A percentile compares a stretch with the other conserved stretches of the same genome.
Conservation (phyloP, 2,329 filamentous ascomycete genomes). For the Plectosphaerella sp. region DNA sequence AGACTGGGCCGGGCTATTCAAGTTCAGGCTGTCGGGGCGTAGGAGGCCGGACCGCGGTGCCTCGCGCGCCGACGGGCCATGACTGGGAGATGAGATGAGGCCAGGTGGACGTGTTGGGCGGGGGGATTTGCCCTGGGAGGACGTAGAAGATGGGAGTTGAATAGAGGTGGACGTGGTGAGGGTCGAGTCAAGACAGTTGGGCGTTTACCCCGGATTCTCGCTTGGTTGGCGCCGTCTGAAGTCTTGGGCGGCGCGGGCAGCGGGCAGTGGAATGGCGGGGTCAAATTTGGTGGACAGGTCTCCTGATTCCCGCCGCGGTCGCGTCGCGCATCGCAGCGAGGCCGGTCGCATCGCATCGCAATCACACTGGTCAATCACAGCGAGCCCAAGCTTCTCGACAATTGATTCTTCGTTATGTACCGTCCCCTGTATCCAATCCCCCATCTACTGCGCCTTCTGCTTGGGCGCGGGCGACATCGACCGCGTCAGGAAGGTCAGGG, state of each 20-base stretch:
- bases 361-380: neutral
- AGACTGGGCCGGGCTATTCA: neutral
- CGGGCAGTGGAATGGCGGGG: neutral
- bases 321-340: neutral
- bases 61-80: neutral
- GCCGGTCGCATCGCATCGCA: neutral
- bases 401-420: neutral
- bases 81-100: neutral
- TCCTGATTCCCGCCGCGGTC: neutral
- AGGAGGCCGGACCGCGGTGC: too few relatives aligned
- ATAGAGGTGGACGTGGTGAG: neutral
- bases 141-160: neutral
- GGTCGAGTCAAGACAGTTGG: neutral
- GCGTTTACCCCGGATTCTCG: neutral
- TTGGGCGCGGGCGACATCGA: constrained; percentile 13
- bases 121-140: neutral
- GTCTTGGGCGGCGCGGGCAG: neutral
- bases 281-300: too few relatives aligned
- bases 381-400: neutral
- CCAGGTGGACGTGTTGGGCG: neutral
- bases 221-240: neutral
- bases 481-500: constrained; percentile 23
- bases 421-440: neutral
- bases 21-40: neutral
- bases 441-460: constrained; percentile 8